These are phyloP conservation scores for Larix kaempferi DNA, from an alignment of 75 land plant genomes.

Conservation along the genomic window DNA sequence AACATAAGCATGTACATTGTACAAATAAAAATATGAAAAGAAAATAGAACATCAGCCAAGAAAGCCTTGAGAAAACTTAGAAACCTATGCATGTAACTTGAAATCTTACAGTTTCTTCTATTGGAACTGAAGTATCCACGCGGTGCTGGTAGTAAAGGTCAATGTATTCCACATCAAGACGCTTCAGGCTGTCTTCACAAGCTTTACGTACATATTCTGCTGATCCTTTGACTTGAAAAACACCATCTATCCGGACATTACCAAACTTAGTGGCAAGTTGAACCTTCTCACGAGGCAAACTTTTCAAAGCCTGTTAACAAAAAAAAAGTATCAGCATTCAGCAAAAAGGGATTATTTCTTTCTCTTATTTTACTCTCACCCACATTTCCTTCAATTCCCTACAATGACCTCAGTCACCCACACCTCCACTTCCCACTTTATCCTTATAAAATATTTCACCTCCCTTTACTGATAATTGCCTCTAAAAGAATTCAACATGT, in stretches of 20 bases:
- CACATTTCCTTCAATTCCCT: neutral
- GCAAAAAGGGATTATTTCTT: neutral
- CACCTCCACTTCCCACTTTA: neutral
- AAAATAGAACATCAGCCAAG: neutral
- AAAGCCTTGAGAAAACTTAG: neutral
- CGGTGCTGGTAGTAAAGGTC: constrained; percentile 77
- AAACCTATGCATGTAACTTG: neutral
- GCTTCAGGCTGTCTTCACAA: constrained; percentile 71
- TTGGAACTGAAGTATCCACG: constrained; percentile 67
- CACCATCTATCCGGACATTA: constrained; percentile 1
- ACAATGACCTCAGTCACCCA: neutral
- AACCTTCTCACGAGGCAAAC: constrained; percentile 58
- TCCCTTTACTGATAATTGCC: no score
- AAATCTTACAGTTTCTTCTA: constrained; percentile 67
- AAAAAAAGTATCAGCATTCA: neutral
- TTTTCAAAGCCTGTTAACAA: constrained; percentile 53
- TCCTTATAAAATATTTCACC: neutral
- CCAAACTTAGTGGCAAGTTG: constrained; percentile 80
- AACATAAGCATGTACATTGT: neutral
- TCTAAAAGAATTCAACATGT: no score
- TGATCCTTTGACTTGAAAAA: constrained; percentile 34
- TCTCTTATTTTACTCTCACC: neutral
- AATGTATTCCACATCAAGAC: constrained; percentile 74
- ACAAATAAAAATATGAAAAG: neutral
- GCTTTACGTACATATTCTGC: constrained; percentile 65